These are phyloP conservation scores for Penicillium silybi DNA, from an alignment of 495 filamentous ascomycete species.

Conservation along the genomic window DNA sequence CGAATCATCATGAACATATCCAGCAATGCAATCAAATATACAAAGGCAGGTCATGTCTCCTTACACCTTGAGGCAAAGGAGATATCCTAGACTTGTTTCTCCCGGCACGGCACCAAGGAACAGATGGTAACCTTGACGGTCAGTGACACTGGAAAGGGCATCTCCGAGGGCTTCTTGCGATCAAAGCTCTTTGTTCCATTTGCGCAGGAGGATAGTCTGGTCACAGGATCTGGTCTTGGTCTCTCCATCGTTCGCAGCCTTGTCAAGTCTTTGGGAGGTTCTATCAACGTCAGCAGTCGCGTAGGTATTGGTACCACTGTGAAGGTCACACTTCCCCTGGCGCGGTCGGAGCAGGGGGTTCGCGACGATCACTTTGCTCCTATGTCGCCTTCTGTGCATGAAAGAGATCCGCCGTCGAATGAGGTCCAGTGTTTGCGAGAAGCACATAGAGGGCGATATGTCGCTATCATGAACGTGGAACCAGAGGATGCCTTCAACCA, in stretches of 20 bases:
- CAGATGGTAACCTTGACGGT: slow-evolving; percentile 50
- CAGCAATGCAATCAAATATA: slow-evolving; percentile 82
- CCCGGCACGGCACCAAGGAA: slow-evolving; percentile 26
- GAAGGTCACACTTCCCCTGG: slow-evolving; percentile 45
- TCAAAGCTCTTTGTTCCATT: slow-evolving; percentile 69
- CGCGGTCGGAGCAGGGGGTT: slow-evolving; percentile 30
- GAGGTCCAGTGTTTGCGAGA: slow-evolving; percentile 26
- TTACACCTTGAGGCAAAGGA: slow-evolving; percentile 52
- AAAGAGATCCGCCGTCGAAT: not conserved
- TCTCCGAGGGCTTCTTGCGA: slow-evolving; percentile 65
- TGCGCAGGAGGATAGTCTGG: slow-evolving; percentile 66
- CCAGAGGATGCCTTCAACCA: slow-evolving; percentile 11
- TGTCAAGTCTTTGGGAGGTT: slow-evolving; percentile 50
- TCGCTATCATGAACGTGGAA: slow-evolving; percentile 32
- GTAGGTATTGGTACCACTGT: slow-evolving; percentile 50
- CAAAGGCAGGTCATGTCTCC: slow-evolving; percentile 59
- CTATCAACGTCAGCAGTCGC: slow-evolving; percentile 49
- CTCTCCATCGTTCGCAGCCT: slow-evolving; percentile 54
- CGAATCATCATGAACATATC: slow-evolving; percentile 79
- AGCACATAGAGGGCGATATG: slow-evolving; percentile 18
- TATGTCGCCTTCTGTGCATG: slow-evolving; percentile 1
- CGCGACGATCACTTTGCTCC: slow-evolving; percentile 4
- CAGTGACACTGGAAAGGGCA: slow-evolving; percentile 67
- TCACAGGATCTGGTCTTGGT: slow-evolving; percentile 51
- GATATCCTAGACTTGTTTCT: slow-evolving; percentile 27